phyloP scores from a whole-genome alignment of 208 protist species.

The Strigomonas oncopelti region DNA sequence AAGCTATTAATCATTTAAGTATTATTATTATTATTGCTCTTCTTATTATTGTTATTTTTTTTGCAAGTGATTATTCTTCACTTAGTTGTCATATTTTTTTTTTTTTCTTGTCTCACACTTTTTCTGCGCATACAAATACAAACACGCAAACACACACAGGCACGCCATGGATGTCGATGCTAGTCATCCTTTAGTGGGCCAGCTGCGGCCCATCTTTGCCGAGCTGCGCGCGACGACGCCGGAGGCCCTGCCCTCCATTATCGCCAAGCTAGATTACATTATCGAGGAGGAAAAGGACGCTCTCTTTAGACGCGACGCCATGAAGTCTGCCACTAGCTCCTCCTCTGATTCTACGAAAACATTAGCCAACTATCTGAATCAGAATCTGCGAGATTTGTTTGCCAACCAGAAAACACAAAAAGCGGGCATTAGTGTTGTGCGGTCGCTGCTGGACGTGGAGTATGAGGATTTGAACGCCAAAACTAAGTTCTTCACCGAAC shows the following conservation, averaged over 20 bases:
- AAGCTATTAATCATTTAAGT: not conserved
- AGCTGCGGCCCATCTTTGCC: constrained; percentile 83
- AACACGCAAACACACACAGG: not conserved
- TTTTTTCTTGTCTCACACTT: constrained; percentile 1
- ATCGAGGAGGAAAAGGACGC: constrained; percentile 85
- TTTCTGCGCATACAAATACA: not conserved
- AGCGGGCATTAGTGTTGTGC: constrained; percentile 64
- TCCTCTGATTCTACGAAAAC: constrained; percentile 34
- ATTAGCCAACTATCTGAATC: constrained; percentile 69
- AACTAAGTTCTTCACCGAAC: constrained; percentile 64
- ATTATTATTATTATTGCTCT: constrained; percentile 12
- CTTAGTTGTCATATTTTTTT: not conserved
- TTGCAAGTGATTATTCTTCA: not conserved
- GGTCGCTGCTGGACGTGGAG: constrained; percentile 64
- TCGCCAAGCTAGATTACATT: constrained; percentile 80
- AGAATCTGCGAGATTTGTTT: constrained; percentile 71
- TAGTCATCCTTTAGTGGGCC: constrained; percentile 72
- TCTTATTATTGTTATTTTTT: constrained; percentile 1
- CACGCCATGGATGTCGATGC: constrained; percentile 20
- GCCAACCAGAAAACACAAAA: constrained; percentile 49
- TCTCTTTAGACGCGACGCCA: constrained; percentile 65
- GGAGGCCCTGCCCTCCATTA: constrained; percentile 48
- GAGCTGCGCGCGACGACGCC: constrained; percentile 43
- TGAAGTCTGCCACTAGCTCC: constrained; percentile 27
- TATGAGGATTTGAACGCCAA: constrained; percentile 79